phyloP scores from a whole-genome alignment of 2,329 filamentous ascomycete genomes.

The Colletotrichum plurivorum region DNA sequence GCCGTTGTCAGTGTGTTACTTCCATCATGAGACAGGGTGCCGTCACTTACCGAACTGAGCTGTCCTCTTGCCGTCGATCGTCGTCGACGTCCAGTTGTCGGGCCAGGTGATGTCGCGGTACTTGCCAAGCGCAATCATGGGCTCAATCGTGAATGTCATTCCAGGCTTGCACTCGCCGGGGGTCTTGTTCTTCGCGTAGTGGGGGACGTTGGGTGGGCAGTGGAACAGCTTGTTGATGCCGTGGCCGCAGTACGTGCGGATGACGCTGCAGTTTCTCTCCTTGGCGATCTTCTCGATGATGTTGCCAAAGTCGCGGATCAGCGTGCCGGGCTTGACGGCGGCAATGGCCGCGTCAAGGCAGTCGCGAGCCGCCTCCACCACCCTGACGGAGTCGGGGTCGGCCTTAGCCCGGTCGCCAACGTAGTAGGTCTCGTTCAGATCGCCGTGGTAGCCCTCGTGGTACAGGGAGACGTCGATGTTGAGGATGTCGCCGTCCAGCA shows the following conservation, averaged over 20 bases:
- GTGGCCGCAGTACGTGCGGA: slow-evolving; percentile 96
- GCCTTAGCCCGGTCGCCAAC: slow-evolving; percentile 89
- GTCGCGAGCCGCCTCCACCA: slow-evolving; percentile 91
- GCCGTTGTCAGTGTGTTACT: slow-evolving; percentile 53
- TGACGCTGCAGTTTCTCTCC: slow-evolving; percentile 85
- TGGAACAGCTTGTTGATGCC: slow-evolving; percentile 96
- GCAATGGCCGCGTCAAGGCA: slow-evolving; percentile 93
- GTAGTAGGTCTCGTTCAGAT: slow-evolving; percentile 99
- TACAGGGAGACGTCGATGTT: slow-evolving; percentile 98
- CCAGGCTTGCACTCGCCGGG: slow-evolving; percentile 94
- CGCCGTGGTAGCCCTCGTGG: slow-evolving; percentile 94
- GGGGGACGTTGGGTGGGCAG: slow-evolving; percentile 91
- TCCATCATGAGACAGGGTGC: background rate
- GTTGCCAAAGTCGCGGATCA: slow-evolving; percentile 94
- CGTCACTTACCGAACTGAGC: slow-evolving; percentile 86
- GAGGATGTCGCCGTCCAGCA: slow-evolving; percentile 94
- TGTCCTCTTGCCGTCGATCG: slow-evolving; percentile 88
- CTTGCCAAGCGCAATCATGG: slow-evolving; percentile 95
- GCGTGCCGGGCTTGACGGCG: slow-evolving; percentile 91
- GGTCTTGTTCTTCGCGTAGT: slow-evolving; percentile 99
- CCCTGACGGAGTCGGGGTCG: slow-evolving; percentile 88
- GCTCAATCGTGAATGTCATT: slow-evolving; percentile 99
- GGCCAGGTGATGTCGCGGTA: slow-evolving; percentile 97
- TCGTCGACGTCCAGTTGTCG: slow-evolving; percentile 98
- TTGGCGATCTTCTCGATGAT: slow-evolving; percentile 97